These are phyloP conservation scores for Curvularia hawaiiensis DNA, from an alignment of 2,329 filamentous ascomycete species.

Conservation along the genomic window DNA sequence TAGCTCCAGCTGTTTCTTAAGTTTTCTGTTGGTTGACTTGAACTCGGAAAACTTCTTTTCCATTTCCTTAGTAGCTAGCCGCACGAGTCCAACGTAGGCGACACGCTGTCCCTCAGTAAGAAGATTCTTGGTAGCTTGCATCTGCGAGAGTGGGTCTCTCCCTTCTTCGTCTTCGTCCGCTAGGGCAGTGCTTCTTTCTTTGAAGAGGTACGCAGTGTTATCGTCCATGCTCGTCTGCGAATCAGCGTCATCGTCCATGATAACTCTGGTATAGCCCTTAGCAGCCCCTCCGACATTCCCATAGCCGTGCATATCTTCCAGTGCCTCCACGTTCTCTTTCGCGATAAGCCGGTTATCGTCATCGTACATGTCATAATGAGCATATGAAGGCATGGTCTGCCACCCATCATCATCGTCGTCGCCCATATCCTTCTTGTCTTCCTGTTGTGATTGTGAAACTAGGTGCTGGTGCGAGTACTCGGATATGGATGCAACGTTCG, in stretches of 20 bases:
- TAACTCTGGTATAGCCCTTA: slow-evolving; percentile 94
- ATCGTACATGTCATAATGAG: slow-evolving; percentile 93
- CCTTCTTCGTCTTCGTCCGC: slow-evolving; percentile 75
- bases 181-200: slow-evolving; percentile 67
- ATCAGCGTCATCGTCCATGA: slow-evolving; percentile 91
- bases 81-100: slow-evolving; percentile 90
- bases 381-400: slow-evolving; percentile 94
- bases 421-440: slow-evolving; percentile 53
- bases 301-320: slow-evolving; percentile 74
- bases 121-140: slow-evolving; percentile 94
- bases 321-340: slow-evolving; percentile 72
- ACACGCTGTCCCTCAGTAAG: slow-evolving; percentile 95
- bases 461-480: slow-evolving; percentile 92
- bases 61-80: slow-evolving; percentile 81
- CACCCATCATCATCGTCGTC: slow-evolving; percentile 75
- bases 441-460: slow-evolving; percentile 55
- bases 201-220: slow-evolving; percentile 95
- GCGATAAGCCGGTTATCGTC: slow-evolving; percentile 89
- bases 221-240: slow-evolving; percentile 97
- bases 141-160: slow-evolving; percentile 82
- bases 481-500: slow-evolving; percentile 56
- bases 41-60: slow-evolving; percentile 68
- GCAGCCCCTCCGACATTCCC: slow-evolving; percentile 83
- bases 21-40: slow-evolving; percentile 64
- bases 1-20: slow-evolving; percentile 73